These are phyloP conservation scores for Sarcomyxa edulis DNA, from an alignment of 768 basidiomycete genomes.

Conservation along the genomic window DNA sequence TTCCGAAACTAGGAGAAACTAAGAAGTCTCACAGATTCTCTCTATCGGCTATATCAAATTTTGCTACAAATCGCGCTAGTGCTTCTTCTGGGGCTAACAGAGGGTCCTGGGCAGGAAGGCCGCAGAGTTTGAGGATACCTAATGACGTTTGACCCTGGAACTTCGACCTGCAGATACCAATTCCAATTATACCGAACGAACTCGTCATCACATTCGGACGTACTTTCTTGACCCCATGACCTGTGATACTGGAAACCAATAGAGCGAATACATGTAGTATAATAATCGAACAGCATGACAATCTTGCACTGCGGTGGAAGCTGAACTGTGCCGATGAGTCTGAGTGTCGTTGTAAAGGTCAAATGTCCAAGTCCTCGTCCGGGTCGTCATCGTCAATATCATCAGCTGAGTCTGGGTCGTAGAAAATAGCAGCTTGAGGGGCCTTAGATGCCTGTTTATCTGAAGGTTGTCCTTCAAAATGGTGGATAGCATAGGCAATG, in stretches of 20 bases:
- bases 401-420: slow-evolving; percentile 91
- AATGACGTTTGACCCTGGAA: background rate
- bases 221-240: background rate
- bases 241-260: background rate
- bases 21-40: slow-evolving; percentile 25
- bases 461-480: slow-evolving; percentile 26
- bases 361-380: slow-evolving; percentile 91
- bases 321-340: too few species aligned
- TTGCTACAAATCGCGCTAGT: slow-evolving; percentile 9
- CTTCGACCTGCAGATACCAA: background rate
- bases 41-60: slow-evolving; percentile 23
- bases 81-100: background rate
- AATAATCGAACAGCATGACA: background rate
- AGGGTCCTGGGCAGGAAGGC: too few species aligned
- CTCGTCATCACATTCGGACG: background rate
- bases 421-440: slow-evolving; percentile 56
- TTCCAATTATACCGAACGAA: background rate
- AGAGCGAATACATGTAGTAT: background rate
- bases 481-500: background rate
- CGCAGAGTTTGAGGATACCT: slow-evolving; percentile 12
- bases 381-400: slow-evolving; percentile 96
- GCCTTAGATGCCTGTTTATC: slow-evolving; percentile 14
- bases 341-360: too few species aligned
- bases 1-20: too few species aligned
- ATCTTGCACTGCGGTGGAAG: background rate